Evolutionary conservation across 1,284 basidiomycete species (phyloP).

Genomic region (Ceratobasidium sp.): DNA sequence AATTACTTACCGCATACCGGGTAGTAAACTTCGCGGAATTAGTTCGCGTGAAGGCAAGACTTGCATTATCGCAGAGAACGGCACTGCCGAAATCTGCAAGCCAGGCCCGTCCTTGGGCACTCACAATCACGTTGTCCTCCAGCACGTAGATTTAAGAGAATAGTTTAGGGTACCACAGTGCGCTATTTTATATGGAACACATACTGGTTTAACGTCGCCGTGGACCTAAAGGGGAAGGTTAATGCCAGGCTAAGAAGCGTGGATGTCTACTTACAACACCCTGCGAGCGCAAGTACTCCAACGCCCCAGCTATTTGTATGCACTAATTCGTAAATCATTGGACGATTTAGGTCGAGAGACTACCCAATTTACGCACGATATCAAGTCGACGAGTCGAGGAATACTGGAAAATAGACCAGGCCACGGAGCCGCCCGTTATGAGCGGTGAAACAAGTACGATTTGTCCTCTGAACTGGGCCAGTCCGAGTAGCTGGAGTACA

Average conservation of each 20-base stretch:
- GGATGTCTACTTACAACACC: background rate
- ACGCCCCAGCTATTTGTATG: background rate
- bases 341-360: background rate
- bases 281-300: background rate
- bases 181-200: background rate
- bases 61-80: background rate
- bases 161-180: too few species aligned
- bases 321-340: background rate
- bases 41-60: background rate
- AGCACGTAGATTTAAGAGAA: background rate
- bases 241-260: background rate
- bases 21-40: background rate
- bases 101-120: background rate
- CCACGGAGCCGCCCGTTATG: background rate
- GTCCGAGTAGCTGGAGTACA: conserved; percentile 3
- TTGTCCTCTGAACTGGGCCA: background rate
- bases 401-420: background rate
- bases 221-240: background rate
- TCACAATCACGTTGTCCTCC: conserved; percentile 13
- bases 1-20: background rate
- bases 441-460: conserved; percentile 2
- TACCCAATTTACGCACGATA: background rate
- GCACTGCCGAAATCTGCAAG: conserved; percentile 29
- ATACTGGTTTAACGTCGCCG: conserved; percentile 20
- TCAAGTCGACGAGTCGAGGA: background rate